phyloP scores from a whole-genome alignment of 345 rosid genomes.

The Passiflora organensis region DNA sequence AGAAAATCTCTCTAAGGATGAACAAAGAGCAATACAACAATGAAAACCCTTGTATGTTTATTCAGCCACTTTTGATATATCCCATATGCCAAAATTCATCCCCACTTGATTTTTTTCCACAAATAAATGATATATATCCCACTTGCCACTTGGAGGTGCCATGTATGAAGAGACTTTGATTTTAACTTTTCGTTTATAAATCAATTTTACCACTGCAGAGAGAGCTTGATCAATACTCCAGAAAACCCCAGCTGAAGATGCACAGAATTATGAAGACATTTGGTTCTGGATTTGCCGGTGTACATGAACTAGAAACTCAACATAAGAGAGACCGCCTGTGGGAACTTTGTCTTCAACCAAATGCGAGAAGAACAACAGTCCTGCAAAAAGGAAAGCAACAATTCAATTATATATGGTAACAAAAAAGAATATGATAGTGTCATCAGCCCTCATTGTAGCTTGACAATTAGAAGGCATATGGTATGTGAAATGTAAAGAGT shows the following conservation, averaged over 20 bases:
- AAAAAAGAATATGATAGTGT: no score
- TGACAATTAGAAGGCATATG: no score
- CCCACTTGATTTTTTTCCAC: constrained; percentile 8
- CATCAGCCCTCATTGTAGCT: no score
- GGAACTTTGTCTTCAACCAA: constrained; percentile 84
- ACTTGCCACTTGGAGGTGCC: not conserved
- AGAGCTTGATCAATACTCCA: constrained; percentile 17
- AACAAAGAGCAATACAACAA: not conserved
- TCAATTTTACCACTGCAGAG: no score
- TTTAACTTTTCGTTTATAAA: no score
- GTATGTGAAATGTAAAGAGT: no score
- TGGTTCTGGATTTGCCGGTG: constrained; percentile 89
- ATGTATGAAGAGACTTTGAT: no score
- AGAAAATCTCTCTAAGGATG: no score
- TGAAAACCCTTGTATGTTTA: constrained; percentile 2
- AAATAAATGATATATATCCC: not conserved
- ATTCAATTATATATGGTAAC: no score
- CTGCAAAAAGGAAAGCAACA: no score
- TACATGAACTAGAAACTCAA: constrained; percentile 78
- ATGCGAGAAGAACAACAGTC: constrained; percentile 65
- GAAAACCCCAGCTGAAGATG: constrained; percentile 11
- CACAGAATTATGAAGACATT: constrained; percentile 46
- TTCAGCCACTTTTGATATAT: no score
- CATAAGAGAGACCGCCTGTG: constrained; percentile 64
- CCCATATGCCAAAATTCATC: no score